These are phyloP conservation scores for Zopfia rhizophila DNA, from an alignment of 2,329 filamentous ascomycete species.

Conservation along the genomic window DNA sequence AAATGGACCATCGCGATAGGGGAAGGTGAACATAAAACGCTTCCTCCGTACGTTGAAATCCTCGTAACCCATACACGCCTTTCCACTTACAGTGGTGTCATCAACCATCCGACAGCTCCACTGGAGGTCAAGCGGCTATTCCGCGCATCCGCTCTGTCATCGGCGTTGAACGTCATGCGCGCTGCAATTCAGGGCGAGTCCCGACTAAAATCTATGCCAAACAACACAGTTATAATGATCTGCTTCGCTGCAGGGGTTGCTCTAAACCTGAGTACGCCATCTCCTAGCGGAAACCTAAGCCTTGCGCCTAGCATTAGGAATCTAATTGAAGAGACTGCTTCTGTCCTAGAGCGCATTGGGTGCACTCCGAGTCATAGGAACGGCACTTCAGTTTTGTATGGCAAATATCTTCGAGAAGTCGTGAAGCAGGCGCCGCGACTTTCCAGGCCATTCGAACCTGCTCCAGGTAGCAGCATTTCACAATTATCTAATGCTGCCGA, in stretches of 20 bases:
- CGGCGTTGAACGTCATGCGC: constrained; percentile 78
- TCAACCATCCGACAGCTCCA: constrained; percentile 78
- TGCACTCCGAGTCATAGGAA: constrained; percentile 72
- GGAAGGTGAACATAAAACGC: constrained; percentile 55
- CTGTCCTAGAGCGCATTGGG: constrained; percentile 75
- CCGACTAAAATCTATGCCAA: constrained; percentile 78
- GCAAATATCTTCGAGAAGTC: constrained; percentile 63
- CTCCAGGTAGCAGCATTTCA: background rate
- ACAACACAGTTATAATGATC: constrained; percentile 83
- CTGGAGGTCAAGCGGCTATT: constrained; percentile 78
- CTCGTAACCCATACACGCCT: constrained; percentile 76
- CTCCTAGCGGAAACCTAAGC: constrained; percentile 35
- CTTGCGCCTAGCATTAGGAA: constrained; percentile 47
- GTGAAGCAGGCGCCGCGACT: constrained; percentile 39
- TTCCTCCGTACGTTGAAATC: constrained; percentile 80
- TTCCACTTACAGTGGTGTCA: constrained; percentile 78
- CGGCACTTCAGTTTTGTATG: constrained; percentile 71
- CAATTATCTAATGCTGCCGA: constrained; percentile 16
- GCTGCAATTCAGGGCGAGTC: constrained; percentile 77
- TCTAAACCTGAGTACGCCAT: constrained; percentile 59
- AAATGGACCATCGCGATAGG: constrained; percentile 61
- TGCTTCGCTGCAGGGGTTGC: constrained; percentile 69
- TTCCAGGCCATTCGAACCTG: constrained; percentile 7
- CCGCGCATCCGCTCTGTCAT: constrained; percentile 75
- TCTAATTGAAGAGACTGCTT: constrained; percentile 71